These are phyloP conservation scores for Lojkania enalia DNA, from an alignment of 2,329 filamentous ascomycete species.

Conservation along the genomic window DNA sequence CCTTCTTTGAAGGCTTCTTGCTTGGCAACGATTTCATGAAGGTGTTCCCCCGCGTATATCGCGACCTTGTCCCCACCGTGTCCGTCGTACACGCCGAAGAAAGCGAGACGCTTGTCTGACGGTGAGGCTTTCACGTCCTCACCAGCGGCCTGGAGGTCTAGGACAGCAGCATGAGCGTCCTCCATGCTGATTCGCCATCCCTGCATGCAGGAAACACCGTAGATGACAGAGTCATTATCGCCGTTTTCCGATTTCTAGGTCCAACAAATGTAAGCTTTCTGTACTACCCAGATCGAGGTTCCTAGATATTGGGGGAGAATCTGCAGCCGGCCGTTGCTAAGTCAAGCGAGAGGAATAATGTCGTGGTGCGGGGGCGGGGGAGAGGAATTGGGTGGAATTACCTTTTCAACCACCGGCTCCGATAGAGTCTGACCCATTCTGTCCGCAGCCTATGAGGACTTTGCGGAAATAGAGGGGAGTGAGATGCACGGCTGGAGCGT, in stretches of 20 bases:
- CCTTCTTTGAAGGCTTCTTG: slow-evolving; percentile 91
- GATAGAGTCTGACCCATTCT: slow-evolving; percentile 98
- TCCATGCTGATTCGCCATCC: slow-evolving; percentile 99
- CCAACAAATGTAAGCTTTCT: slow-evolving; percentile 6
- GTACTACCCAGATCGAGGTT: background rate
- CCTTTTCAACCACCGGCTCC: slow-evolving; percentile 99
- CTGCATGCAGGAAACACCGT: slow-evolving; percentile 97
- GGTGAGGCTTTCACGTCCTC: slow-evolving; percentile 60
- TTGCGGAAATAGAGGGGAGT: slow-evolving; percentile 20
- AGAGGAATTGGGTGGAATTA: slow-evolving; percentile 54
- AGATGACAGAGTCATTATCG: slow-evolving; percentile 90
- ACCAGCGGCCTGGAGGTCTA: slow-evolving; percentile 75
- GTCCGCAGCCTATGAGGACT: slow-evolving; percentile 36
- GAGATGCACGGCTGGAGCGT: slow-evolving; percentile 25
- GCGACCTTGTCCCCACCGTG: slow-evolving; percentile 98
- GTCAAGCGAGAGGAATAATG: slow-evolving; percentile 16
- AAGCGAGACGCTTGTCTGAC: slow-evolving; percentile 76
- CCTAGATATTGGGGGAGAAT: slow-evolving; percentile 7
- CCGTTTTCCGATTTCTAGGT: slow-evolving; percentile 80
- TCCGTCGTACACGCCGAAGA: slow-evolving; percentile 97
- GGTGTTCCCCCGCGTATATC: slow-evolving; percentile 85
- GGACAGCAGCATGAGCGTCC: slow-evolving; percentile 86
- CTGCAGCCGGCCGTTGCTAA: slow-evolving; percentile 19
- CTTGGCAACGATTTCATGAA: slow-evolving; percentile 92
- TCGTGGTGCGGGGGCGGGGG: slow-evolving; percentile 37